Evolutionary conservation across 2,329 filamentous ascomycete genomes (phyloP).

Genomic region (Ceratocystiopsis minuta): DNA sequence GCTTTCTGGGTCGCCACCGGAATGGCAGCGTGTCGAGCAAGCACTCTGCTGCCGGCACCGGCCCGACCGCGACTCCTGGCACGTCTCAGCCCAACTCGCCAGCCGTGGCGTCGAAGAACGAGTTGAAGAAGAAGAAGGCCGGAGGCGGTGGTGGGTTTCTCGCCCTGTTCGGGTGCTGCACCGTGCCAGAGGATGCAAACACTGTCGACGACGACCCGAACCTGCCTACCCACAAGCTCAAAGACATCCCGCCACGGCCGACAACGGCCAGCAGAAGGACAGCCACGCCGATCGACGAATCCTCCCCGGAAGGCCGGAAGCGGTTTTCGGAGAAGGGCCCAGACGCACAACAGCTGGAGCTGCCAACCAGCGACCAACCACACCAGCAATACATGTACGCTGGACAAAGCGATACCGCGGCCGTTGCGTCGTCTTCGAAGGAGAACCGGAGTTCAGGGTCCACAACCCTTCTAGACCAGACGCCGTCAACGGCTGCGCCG

Average conservation of each 20-base stretch:
- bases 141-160: constrained; percentile 29
- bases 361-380: constrained; percentile 5
- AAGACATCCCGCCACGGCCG: constrained; percentile 36
- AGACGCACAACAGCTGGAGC: too few relatives aligned
- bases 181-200: constrained; percentile 41
- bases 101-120: constrained; percentile 22
- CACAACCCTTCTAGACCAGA: constrained; percentile 26
- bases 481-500: constrained; percentile 6
- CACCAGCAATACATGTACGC: constrained; percentile 9
- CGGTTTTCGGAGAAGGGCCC: too few relatives aligned
- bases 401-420: constrained; percentile 3
- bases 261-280: constrained; percentile 36
- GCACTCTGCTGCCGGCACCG: constrained; percentile 35
- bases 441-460: constrained; percentile 28
- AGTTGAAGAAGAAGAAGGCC: constrained; percentile 33
- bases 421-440: constrained; percentile 18
- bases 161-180: constrained; percentile 49
- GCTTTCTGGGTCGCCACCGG: constrained; percentile 41
- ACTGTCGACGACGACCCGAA: constrained; percentile 35
- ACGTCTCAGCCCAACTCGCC: constrained; percentile 35
- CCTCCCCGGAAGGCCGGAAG: too few relatives aligned
- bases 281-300: constrained; percentile 32
- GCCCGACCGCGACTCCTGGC: constrained; percentile 29
- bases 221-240: constrained; percentile 34
- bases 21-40: constrained; percentile 54